phyloP scores from a whole-genome alignment of 2,329 filamentous ascomycete species.

The Penicillium hordei region DNA sequence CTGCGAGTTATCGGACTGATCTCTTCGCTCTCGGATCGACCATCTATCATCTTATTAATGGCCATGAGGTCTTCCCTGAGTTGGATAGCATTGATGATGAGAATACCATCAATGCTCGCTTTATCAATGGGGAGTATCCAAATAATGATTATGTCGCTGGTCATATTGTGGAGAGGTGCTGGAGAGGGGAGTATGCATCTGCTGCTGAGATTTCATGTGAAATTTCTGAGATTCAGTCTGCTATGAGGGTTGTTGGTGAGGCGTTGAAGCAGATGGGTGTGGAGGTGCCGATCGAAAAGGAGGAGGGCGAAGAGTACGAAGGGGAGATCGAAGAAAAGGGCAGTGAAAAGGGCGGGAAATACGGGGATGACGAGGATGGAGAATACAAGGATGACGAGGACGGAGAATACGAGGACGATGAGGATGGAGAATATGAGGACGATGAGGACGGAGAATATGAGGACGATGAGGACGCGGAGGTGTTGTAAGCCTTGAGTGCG shows the following conservation, averaged over 20 bases:
- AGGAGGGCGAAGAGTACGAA: background rate
- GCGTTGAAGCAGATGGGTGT: background rate
- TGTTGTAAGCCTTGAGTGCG: background rate
- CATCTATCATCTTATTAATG: constrained; percentile 22
- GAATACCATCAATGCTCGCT: background rate
- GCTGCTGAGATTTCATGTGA: constrained; percentile 12
- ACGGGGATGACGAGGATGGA: too few species aligned
- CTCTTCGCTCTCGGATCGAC: constrained; percentile 25
- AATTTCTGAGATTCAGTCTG: constrained; percentile 1
- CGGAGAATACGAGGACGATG: background rate
- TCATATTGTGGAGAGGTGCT: constrained; percentile 18
- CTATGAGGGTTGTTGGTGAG: background rate
- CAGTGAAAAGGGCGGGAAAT: background rate
- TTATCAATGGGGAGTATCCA: constrained; percentile 11
- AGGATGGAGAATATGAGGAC: background rate
- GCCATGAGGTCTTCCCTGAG: constrained; percentile 18
- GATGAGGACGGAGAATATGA: background rate
- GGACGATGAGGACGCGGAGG: background rate
- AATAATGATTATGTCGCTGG: constrained; percentile 11
- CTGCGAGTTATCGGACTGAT: constrained; percentile 18
- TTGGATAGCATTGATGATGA: constrained; percentile 11
- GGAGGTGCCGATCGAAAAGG: background rate
- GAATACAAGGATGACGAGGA: too few species aligned
- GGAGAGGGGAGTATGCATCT: constrained; percentile 15
- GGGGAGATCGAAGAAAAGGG: background rate